Evolutionary conservation across 768 basidiomycete species (phyloP), one percentile per base, ranked within the genome.

Genomic region (Pleurotus eryngii): DNA sequence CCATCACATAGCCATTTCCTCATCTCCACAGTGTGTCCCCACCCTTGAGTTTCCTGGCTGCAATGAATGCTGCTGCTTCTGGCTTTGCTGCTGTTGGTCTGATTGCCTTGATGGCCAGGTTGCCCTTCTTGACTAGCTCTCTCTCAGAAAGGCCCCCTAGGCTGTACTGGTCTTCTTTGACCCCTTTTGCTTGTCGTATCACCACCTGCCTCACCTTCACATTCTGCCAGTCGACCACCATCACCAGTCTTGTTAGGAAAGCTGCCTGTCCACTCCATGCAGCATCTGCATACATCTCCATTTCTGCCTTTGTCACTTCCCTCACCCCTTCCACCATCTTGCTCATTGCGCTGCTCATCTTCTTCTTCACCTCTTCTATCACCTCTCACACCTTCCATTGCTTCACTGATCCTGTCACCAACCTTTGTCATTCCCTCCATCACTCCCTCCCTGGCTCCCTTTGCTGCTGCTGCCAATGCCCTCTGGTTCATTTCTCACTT

Each of bases 81-180:
- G 20, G 20, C 20, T 20, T 20, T 2, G 2, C 20, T 20, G 20
- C 20, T 20, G 20, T 20, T 20, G 20, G 20, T 20, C 20, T 2
- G 20, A 20, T 20, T 2, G 20, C 20, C 20, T 20, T 2, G 20
- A 20, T 20, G 20, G 20, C 20, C 20, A 20, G 20, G 20, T 55
- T 58, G 1, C 53, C 57, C 39, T 58, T 58, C 37, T 56, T 51
- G 1, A 55, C 40, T 9, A 58, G 27, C 27, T 55, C 38, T 42
- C 30, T 18, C 40, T 55, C 54, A 1, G 54, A 40, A 1, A 56
- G 43, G 45, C 14, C 20, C 1, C 0, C 24, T 17, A 37, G 4
- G 14, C 40, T 38, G 46, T 48, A n/a, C 15, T 26, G 24, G 5
- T 5, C 24, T 5, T 47, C 56, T n/a, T 38, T n/a, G 12, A 45